Evolutionary conservation across 2,329 filamentous ascomycete genomes (phyloP), one percentile per base, ranked within the genome.

Genomic region (Xylariales sp.): DNA sequence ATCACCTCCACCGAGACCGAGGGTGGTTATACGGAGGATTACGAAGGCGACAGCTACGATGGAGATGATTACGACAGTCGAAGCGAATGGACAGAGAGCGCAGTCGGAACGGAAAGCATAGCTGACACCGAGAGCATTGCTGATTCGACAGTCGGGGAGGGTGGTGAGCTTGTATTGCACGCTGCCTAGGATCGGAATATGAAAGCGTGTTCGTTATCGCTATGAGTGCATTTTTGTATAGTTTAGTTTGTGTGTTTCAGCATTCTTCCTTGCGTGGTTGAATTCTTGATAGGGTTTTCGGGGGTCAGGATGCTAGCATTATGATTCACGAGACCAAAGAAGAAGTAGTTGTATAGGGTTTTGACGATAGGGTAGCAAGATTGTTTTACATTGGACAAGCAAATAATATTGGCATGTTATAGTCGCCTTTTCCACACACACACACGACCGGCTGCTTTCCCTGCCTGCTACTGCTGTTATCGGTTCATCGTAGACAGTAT

Each of bases 61-160:
- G 65, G 65, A 13, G 51, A 52, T 16, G 28, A 30, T 21, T 47
- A 48, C 30, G 64, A 67, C 28, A 58, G 54, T 18, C 61, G 56
- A 19, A 74, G 70, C 42, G 67, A 74, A 40, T 74, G 67, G 65
- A 71, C 69, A 3, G 69, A 67, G 49, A 72, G 37, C 23, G 38
- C 21, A 19, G 8, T 54, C 19, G 50, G 55, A 10, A 51, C 53
- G 15, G 51, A 57, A 43, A 53, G 52, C 37, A 43, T 55, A n/a
- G 51, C 41, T n/a, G 49, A 57, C 41, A 42, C 47, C 12, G 51
- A 59, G 23, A 54, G 57, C 37, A 45, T 57, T 39, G 43, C 46
- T 38, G 41, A 50, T 30, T 40, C 51, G 19, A 48, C 46, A 32
- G 44, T 54, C 8, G 53, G 45, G 10, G 55, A 62, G 20, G 56